Evolutionary conservation across 306 rosid genomes (phyloP).

Genomic region (Vicia faba): DNA sequence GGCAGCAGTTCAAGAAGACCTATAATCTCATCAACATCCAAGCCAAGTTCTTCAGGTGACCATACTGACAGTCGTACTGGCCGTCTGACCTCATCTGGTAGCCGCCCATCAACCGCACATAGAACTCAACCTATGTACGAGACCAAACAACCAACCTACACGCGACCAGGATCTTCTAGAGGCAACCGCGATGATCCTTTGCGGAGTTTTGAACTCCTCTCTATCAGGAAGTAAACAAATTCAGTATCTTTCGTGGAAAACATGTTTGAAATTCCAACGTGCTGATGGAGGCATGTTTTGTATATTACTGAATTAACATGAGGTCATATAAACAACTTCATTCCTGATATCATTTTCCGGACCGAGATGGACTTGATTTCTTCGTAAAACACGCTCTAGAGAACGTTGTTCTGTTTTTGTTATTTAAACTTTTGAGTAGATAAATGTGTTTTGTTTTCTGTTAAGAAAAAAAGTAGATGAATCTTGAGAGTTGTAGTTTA

Average conservation of each 20-base stretch:
- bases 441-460: slow-evolving; percentile 16
- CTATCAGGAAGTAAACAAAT: slow-evolving; percentile 74
- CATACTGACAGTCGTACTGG: slow-evolving; percentile 66
- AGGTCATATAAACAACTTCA: slow-evolving; percentile 38
- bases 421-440: slow-evolving; percentile 1
- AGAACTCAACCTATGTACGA: slow-evolving; percentile 57
- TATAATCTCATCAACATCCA: slow-evolving; percentile 55
- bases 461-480: slow-evolving; percentile 11
- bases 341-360: slow-evolving; percentile 35
- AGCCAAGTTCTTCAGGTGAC: slow-evolving; percentile 82
- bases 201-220: slow-evolving; percentile 89
- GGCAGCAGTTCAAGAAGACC: slow-evolving; percentile 91
- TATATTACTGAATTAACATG: slow-evolving; percentile 42
- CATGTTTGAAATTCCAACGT: slow-evolving; percentile 33
- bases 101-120: slow-evolving; percentile 65
- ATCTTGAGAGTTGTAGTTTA: slow-evolving; percentile 44
- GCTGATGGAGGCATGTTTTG: slow-evolving; percentile 44
- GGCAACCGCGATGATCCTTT: slow-evolving; percentile 85
- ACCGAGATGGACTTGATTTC: slow-evolving; percentile 33
- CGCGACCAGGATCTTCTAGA: slow-evolving; percentile 56
- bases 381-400: slow-evolving; percentile 40
- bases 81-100: slow-evolving; percentile 56
- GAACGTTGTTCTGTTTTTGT: slow-evolving; percentile 32
- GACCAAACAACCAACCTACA: slow-evolving; percentile 52
- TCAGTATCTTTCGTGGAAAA: slow-evolving; percentile 17